phyloP scores from a whole-genome alignment of 192 early-diverging fungal genomes.

The Rhizophagus sp. region DNA sequence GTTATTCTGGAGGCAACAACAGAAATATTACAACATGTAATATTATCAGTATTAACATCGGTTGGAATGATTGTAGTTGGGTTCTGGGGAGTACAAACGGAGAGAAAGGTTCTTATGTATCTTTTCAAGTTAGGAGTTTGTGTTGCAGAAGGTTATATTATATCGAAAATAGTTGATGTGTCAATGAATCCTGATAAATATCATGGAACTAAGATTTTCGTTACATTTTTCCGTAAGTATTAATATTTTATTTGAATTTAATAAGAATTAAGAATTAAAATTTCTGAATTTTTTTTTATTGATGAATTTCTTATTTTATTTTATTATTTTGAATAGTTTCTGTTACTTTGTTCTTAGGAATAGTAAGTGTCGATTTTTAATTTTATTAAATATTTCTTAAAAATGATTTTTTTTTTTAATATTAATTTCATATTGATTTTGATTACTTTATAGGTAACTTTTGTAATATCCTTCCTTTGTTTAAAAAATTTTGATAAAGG shows the following conservation, averaged over 20 bases:
- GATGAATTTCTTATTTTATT: slow-evolving; percentile 16
- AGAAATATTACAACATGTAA: slow-evolving; percentile 45
- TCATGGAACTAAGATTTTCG: slow-evolving; percentile 51
- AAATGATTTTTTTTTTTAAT: neutral
- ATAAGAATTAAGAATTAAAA: too few relatives aligned
- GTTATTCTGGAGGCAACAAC: slow-evolving; percentile 40
- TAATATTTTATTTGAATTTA: slow-evolving; percentile 12
- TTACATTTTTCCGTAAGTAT: slow-evolving; percentile 58
- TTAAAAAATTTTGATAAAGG: slow-evolving; percentile 72
- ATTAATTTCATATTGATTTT: neutral
- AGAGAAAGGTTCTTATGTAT: slow-evolving; percentile 57
- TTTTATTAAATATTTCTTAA: neutral
- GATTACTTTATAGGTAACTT: slow-evolving; percentile 38
- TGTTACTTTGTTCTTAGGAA: slow-evolving; percentile 46
- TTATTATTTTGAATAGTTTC: slow-evolving; percentile 25
- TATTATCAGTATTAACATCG: slow-evolving; percentile 49
- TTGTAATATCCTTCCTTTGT: slow-evolving; percentile 58
- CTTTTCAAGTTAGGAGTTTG: slow-evolving; percentile 59
- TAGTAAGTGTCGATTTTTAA: slow-evolving; percentile 37
- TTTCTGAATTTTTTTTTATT: neutral
- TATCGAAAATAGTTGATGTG: slow-evolving; percentile 66
- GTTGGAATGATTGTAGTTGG: slow-evolving; percentile 51
- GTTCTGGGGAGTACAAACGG: slow-evolving; percentile 56
- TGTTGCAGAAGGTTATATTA: slow-evolving; percentile 68
- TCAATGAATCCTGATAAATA: slow-evolving; percentile 40